Conservation (phyloP, 306 rosid genomes). For the Cucurbita ficifolia region DNA sequence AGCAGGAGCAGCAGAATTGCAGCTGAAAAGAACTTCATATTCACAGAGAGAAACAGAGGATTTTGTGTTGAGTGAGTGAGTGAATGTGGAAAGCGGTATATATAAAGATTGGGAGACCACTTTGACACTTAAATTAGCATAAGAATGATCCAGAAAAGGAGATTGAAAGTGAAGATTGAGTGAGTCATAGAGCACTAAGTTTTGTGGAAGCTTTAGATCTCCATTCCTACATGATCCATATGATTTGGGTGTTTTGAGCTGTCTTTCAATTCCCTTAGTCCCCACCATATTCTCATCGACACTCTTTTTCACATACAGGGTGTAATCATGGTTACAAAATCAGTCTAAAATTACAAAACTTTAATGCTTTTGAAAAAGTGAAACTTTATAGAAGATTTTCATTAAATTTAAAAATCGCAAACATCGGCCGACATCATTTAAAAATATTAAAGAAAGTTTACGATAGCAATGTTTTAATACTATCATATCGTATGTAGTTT, state of each 20-base stretch:
- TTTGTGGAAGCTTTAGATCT: neutral
- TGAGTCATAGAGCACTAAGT: neutral
- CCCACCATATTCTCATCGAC: neutral
- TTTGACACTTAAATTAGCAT: no score
- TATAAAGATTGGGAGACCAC: neutral
- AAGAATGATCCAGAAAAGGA: neutral
- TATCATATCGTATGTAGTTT: no score
- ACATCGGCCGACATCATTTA: no score
- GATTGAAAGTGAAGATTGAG: neutral
- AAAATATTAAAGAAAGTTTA: no score
- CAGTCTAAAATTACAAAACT: neutral
- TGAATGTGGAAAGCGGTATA: neutral
- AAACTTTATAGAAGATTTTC: neutral
- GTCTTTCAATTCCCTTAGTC: neutral
- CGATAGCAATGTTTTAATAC: no score
- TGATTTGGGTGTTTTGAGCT: neutral
- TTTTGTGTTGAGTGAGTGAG: neutral
- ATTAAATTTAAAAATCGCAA: neutral
- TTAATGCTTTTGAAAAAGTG: neutral
- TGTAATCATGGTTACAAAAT: neutral
- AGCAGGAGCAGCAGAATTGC: constrained; percentile 1
- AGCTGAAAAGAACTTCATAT: neutral
- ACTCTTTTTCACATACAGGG: neutral
- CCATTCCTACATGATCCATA: neutral
- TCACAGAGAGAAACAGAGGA: neutral